phyloP scores from a whole-genome alignment of 345 rosid species.

The Populus ilicifolia region DNA sequence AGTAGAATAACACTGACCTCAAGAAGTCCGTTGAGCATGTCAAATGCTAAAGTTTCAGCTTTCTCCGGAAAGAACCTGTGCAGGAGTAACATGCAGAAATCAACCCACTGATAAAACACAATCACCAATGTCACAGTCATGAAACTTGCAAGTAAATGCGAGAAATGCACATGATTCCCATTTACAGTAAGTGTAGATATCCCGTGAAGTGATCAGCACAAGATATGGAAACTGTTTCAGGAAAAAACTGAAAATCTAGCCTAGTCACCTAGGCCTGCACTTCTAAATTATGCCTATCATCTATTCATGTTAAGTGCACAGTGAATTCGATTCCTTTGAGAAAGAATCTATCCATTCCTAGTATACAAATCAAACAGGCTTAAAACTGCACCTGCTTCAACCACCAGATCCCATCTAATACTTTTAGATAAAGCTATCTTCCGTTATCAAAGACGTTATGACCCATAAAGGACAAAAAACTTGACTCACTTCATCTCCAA shows the following conservation, averaged over 20 bases:
- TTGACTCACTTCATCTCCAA: background rate
- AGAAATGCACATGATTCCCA: background rate
- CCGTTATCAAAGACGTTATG: background rate
- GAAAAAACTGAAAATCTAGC: too few species aligned
- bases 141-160: background rate
- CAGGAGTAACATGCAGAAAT: background rate
- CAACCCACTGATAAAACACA: background rate
- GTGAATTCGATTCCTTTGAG: background rate
- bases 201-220: background rate
- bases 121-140: background rate
- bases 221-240: too few species aligned
- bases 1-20: constrained; percentile 38
- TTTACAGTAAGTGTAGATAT: background rate
- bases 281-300: background rate
- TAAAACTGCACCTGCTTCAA: background rate
- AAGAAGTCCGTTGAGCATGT: constrained; percentile 56
- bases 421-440: background rate
- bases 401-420: background rate
- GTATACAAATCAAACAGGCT: background rate
- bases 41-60: constrained; percentile 61
- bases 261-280: background rate
- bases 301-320: background rate
- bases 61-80: constrained; percentile 83
- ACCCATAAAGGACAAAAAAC: background rate
- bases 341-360: background rate